Evolutionary conservation across 2,329 filamentous ascomycete species (phyloP), one percentile per base, ranked within the genome.

Genomic region (Ramularia collo-cygni): DNA sequence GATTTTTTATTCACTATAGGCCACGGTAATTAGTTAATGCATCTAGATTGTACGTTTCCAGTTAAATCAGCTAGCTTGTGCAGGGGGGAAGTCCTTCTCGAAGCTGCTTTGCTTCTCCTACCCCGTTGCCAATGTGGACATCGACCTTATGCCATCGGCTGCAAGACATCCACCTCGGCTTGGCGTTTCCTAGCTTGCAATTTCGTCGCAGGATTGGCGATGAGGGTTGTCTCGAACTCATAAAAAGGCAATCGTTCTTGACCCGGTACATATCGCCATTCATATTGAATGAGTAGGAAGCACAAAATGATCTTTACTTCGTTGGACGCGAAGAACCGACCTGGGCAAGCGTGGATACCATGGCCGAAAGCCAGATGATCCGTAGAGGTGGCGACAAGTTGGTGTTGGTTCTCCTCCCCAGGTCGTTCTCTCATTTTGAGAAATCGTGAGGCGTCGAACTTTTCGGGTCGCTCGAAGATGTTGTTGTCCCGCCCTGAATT

Each of bases 281-380:
- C 61, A 41, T 61, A 64, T 27, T 58, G 51, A 12, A 60, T 31
- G 13, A 62, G 46, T 12, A 64, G 37, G 39, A 56, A 51, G n/a
- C 44, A 50, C n/a, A 64, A 32, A 1, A 54, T 42, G 17, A 63
- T 52, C 39, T 64, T 64, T 28, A 63, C 53, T 40, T 59, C 57
- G 27, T 57, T 57, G 8, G 47, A 43, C 8, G 57, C 62, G 27
- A 64, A 60, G 47, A 62, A 63, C 14, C 60, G 48, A 27, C 36
- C 17, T 2, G 28, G 10, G 18, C 42, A 43, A 6, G 61, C 59
- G 31, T 61, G 54, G 14, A 49, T 44, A 19, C 61, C 61, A 29
- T 54, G 46, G 10, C 58, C 57, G 44, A 61, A 62, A 0, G 28
- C 44, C 26, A 59, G 19, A 39, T 58, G 48, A 3, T 47, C 39